Conservation (phyloP, 257 asterid species). For the Solanum bulbocastanum region DNA sequence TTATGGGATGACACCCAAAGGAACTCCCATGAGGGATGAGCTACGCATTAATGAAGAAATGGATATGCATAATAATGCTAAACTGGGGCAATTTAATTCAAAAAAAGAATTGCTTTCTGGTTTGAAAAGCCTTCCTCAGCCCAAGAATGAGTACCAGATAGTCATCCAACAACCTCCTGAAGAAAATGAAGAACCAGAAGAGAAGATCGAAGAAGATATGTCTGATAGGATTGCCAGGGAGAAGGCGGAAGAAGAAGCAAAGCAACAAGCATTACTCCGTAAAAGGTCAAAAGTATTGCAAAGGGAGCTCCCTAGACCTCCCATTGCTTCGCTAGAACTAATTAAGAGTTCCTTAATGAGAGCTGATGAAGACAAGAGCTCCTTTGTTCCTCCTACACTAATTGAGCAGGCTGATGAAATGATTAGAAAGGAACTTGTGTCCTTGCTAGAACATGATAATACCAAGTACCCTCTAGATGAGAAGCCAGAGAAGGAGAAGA, state of each 20-base stretch:
- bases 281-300: conserved; percentile 93
- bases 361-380: conserved; percentile 84
- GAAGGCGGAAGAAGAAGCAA: conserved; percentile 93
- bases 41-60: conserved; percentile 74
- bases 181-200: conserved; percentile 88
- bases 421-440: conserved; percentile 70
- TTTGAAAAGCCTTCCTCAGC: conserved; percentile 72
- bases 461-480: conserved; percentile 76
- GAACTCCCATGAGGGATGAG: conserved; percentile 92
- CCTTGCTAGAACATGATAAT: conserved; percentile 89
- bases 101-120: conserved; percentile 59
- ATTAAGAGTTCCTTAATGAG: conserved; percentile 56
- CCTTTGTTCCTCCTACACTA: conserved; percentile 84
- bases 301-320: conserved; percentile 98
- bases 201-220: conserved; percentile 97
- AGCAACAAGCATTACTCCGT: conserved; percentile 66
- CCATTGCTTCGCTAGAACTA: conserved; percentile 66
- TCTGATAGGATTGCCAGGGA: conserved; percentile 90
- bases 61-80: conserved; percentile 48
- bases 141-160: conserved; percentile 87
- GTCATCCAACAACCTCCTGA: conserved; percentile 61
- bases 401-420: conserved; percentile 96
- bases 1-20: conserved; percentile 70
- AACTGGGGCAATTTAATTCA: conserved; percentile 41
- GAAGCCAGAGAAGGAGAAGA: conserved; percentile 69